Base-by-base conservation (phyloP, 345 rosid genomes). In the Sisymbrium irio region DNA sequence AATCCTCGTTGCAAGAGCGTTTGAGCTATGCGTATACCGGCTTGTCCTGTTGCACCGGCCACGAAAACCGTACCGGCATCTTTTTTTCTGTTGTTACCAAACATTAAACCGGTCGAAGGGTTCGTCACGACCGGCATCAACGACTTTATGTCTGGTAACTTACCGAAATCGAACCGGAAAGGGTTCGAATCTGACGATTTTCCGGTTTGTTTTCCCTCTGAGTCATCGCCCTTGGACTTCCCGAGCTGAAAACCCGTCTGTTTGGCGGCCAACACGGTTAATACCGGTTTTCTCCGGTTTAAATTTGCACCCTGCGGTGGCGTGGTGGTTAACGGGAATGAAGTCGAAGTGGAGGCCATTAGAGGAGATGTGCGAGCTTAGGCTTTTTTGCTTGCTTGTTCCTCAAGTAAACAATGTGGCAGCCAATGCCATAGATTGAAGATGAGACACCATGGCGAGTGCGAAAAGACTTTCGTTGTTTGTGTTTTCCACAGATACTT, bases 21-120 rank as follows among this genome's bases (percentile, higher is more conserved):
- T 72, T 85, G 97, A 0, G 92, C 87, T 70, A 91, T 89, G 63
- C 97, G 92, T 71, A 89, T 57, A 22, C 99, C 99, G 0, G 84
- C 96, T 83, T 86, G 97, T 30, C 99, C 99, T 0, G 96, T 87
- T 9, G 99, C 99, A 36, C 97, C 97, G 1, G 98, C 96, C 19
- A 94, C 97, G 42, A 87, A 94, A 56, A 94, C 96, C 4, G 97
- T 91, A 65, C 82, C 77, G 1, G 97, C 81, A 70, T 94, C 97
- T 77, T 94, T 94, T 79, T 78, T 81, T 71, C 97, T 78, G 1
- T 6, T 58, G 78, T 80, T 85, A 11, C 90, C 90, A 46, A 91
- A 87, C 25, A 76, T 71, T 69, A 91, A 49, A 20, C 95, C 97
- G 8, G 84, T 57, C 6, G 86, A 81, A 51, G 89, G 81, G 41